A percentile compares a stretch with the other conserved stretches of the same genome.
phyloP scores from a whole-genome alignment of 768 basidiomycete genomes.

The Sistotremastrum suecicum region DNA sequence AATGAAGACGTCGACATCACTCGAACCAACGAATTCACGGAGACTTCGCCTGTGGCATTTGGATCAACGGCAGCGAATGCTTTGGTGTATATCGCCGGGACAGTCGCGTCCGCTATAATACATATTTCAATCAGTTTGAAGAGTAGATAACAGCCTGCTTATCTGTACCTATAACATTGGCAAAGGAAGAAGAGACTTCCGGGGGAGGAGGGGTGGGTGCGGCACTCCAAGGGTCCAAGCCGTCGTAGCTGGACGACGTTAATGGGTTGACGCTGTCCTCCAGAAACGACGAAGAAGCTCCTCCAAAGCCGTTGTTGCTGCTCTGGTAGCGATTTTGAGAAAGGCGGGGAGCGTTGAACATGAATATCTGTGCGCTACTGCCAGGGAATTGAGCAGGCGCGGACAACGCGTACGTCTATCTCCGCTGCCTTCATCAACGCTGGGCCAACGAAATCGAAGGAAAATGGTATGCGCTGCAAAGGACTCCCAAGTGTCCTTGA shows the following conservation, averaged over 20 bases:
- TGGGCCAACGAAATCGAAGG: no score
- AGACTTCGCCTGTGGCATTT: conserved; percentile 58
- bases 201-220: conserved; percentile 60
- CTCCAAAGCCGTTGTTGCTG: conserved; percentile 42
- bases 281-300: conserved; percentile 48
- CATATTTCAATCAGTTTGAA: conserved; percentile 4
- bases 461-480: no score
- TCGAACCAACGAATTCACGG: conserved; percentile 70
- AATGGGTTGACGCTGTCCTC: conserved; percentile 45
- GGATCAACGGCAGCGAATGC: conserved; percentile 65
- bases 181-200: conserved; percentile 28
- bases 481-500: no score
- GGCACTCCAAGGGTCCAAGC: conserved; percentile 59
- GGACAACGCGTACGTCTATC: no score
- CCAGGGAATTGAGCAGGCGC: no score
- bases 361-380: conserved; percentile 13
- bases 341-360: conserved; percentile 79
- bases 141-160: background rate
- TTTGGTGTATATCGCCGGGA: conserved; percentile 62
- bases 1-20: conserved; percentile 65
- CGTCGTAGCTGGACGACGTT: conserved; percentile 22
- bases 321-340: conserved; percentile 50
- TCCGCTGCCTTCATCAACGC: no score
- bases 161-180: background rate
- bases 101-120: conserved; percentile 58